Evolutionary conservation across 352 stramenopile species (phyloP).

Genomic region (Globisporangium alternatum): DNA sequence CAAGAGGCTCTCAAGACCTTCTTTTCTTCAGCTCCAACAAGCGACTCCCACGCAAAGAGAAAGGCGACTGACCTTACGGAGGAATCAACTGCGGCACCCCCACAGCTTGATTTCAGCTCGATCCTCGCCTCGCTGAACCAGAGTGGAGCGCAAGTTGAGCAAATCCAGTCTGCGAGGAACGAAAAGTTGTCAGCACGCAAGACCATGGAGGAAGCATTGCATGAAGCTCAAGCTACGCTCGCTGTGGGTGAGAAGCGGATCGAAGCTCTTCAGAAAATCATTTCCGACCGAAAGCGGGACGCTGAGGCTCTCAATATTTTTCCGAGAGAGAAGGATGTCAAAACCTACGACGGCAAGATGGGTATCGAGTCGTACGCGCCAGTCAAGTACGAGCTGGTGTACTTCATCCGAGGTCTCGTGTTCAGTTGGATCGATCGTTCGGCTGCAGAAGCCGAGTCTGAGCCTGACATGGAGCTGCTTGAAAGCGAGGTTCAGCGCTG

Average conservation of each 20-base stretch:
- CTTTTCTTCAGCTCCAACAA: constrained; percentile 24
- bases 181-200: constrained; percentile 25
- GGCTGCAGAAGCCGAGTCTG: constrained; percentile 13
- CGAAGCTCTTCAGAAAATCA: constrained; percentile 5
- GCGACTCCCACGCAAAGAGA: background rate
- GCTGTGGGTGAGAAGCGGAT: constrained; percentile 28
- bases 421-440: constrained; percentile 39
- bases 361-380: constrained; percentile 42
- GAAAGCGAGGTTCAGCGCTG: constrained; percentile 28
- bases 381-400: constrained; percentile 29
- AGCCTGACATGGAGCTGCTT: constrained; percentile 30
- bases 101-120: constrained; percentile 31
- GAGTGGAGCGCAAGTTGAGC: constrained; percentile 28
- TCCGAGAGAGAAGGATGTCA: background rate
- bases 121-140: constrained; percentile 40
- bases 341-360: constrained; percentile 30
- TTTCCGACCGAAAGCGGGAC: constrained; percentile 24
- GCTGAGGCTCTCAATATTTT: constrained; percentile 17
- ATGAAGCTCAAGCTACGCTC: constrained; percentile 28
- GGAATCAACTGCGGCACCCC: background rate
- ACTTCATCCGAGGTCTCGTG: constrained; percentile 39
- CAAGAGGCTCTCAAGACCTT: constrained; percentile 49
- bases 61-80: background rate
- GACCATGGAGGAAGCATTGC: constrained; percentile 24
- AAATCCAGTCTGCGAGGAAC: constrained; percentile 25